Evolutionary conservation across 1,284 basidiomycete genomes (phyloP).

Genomic region (Pisolithus thermaeus): DNA sequence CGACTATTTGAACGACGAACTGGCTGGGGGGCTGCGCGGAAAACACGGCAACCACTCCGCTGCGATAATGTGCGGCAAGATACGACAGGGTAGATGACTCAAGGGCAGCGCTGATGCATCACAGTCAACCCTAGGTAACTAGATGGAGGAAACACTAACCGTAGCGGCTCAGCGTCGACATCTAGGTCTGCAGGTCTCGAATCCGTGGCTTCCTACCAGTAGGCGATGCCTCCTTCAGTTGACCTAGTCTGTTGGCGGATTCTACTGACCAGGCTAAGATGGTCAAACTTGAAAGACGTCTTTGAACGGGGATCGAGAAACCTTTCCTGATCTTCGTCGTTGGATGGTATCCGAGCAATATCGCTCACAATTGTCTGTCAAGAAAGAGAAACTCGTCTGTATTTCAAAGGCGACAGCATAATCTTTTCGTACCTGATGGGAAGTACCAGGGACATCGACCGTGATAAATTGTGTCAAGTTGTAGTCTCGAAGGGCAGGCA

Average conservation of each 20-base stretch:
- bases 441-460: slow-evolving; percentile 64
- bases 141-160: slow-evolving; percentile 39
- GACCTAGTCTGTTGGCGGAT: slow-evolving; percentile 2
- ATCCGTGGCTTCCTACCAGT: slow-evolving; percentile 1
- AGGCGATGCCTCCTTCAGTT: not conserved
- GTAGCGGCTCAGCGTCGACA: slow-evolving; percentile 63
- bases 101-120: slow-evolving; percentile 50
- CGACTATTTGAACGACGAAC: slow-evolving; percentile 79
- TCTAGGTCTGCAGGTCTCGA: slow-evolving; percentile 47
- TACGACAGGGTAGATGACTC: slow-evolving; percentile 64
- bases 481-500: slow-evolving; percentile 75
- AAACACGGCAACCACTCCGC: slow-evolving; percentile 71
- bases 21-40: slow-evolving; percentile 37
- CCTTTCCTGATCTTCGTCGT: slow-evolving; percentile 48
- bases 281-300: slow-evolving; percentile 77
- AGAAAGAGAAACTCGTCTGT: not conserved
- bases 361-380: slow-evolving; percentile 72
- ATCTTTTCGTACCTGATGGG: slow-evolving; percentile 53
- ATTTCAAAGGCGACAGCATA: not conserved
- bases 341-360: slow-evolving; percentile 43
- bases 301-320: slow-evolving; percentile 79
- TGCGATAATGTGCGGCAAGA: slow-evolving; percentile 67
- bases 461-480: slow-evolving; percentile 82
- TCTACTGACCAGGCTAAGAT: slow-evolving; percentile 60
- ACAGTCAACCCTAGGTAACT: not conserved